Evolutionary conservation across 1,284 basidiomycete species (phyloP), one percentile per base, ranked within the genome.

Genomic region (Ceratobasidium sp.): DNA sequence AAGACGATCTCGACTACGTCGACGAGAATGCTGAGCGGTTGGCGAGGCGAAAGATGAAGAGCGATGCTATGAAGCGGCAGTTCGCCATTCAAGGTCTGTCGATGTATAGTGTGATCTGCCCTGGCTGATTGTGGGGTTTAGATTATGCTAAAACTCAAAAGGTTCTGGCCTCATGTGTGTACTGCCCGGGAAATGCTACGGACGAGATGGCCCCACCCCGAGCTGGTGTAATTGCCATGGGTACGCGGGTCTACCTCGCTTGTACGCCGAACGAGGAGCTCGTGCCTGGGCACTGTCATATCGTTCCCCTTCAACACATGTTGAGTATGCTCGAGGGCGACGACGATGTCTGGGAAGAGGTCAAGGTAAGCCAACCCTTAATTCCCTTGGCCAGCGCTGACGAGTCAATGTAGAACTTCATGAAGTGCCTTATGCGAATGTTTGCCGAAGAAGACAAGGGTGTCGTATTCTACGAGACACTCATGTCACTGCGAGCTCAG

Each of bases 341-440:
- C 74, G 96, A 98, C 73, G 96, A 99, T 75, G 92, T 96, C 42
- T 99, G 97, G 97, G 95, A 97, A 71, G 95, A 98, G 84, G 87
- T 94, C 69, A 85, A 85, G 79, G 95, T 96, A 76, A 68, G 90
- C 81, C 25, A 65, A 47, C 72, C 57, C 71, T 68, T 32, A 43
- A 70, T 34, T 42, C 43, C 45, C n/a, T 27, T 25, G 40, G 20
- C 22, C 49, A 3, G 6, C n/a, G 50, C 65, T 72, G 34, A 62
- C 43, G 0, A 42, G 43, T 22, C 54, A 62, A 69, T 35, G 70
- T 52, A 97, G 94, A 99, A 99, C 77, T 99, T 98, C 77, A 98
- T 98, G 94, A 99, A 99, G 80, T 96, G 93, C 74, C 82, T 99
- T 17, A 96, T 98, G 87, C 87, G 87, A 69, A 94, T 97, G 92